A percentile compares a stretch with the other conserved stretches of the same genome.
phyloP scores from a whole-genome alignment of 176 grass and related monocot genomes.

The Elaeis guineensis region DNA sequence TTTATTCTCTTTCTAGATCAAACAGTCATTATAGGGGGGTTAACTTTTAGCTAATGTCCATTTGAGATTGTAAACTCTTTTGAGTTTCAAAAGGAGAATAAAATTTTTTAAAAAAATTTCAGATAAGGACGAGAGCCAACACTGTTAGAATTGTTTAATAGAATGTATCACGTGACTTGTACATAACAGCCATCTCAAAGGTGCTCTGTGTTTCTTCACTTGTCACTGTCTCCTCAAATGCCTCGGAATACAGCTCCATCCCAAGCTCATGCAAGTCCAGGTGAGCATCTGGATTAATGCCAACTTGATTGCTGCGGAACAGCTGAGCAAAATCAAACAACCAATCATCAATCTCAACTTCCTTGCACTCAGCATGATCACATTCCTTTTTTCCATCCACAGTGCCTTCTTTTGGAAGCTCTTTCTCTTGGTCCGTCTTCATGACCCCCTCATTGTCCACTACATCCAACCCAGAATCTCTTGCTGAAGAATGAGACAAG shows the following conservation, averaged over 20 bases:
- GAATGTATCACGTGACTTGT: too few species aligned
- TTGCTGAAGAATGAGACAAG: constrained; percentile 14
- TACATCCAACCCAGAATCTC: constrained; percentile 7
- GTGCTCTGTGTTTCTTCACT: constrained; percentile 72
- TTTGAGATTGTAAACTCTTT: too few species aligned
- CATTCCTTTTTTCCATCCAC: constrained; percentile 47
- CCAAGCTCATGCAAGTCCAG: constrained; percentile 92
- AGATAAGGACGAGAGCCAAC: too few species aligned
- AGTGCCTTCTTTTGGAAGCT: not conserved
- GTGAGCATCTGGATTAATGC: constrained; percentile 87
- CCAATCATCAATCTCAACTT: constrained; percentile 97
- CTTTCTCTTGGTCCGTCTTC: constrained; percentile 27
- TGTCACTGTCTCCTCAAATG: constrained; percentile 78
- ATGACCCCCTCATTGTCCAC: constrained; percentile 15
- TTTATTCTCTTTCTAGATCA: too few species aligned
- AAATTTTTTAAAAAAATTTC: too few species aligned
- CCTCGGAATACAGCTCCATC: constrained; percentile 90
- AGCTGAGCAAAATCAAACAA: constrained; percentile 86
- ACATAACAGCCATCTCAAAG: constrained; percentile 84
- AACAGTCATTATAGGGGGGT: too few species aligned
- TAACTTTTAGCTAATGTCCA: too few species aligned
- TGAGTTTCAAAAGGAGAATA: too few species aligned
- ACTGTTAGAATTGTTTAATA: too few species aligned
- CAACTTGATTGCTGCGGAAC: constrained; percentile 95
- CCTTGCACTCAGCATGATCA: constrained; percentile 86